A percentile compares a stretch with the other conserved stretches of the same genome.
Conservation (phyloP, 139 green algal species). For the Picochlorum costavermella region DNA sequence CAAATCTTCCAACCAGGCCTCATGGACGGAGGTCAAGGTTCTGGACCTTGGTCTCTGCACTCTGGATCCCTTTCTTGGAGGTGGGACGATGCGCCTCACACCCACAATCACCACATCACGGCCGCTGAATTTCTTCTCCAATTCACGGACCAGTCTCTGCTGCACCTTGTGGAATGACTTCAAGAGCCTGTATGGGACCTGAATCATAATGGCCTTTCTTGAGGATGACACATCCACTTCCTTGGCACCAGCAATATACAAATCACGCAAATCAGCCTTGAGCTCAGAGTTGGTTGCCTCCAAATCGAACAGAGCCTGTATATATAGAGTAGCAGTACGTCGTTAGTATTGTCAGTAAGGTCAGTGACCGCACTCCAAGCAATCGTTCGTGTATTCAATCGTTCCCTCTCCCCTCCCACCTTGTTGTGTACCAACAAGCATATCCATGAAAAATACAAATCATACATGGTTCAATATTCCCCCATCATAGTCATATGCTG, state of each 20-base stretch:
- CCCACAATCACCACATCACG: conserved; percentile 97
- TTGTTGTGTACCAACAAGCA: too few species aligned
- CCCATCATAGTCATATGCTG: too few species aligned
- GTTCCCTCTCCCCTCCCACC: too few species aligned
- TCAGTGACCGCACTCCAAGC: too few species aligned
- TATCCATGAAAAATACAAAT: too few species aligned
- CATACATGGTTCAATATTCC: too few species aligned
- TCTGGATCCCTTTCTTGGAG: conserved; percentile 52
- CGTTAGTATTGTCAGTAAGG: too few species aligned
- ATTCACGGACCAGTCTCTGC: conserved; percentile 91
- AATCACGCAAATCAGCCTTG: conserved; percentile 92
- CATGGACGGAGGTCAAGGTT: conserved; percentile 93
- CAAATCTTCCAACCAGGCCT: conserved; percentile 88
- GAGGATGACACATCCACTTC: conserved; percentile 81
- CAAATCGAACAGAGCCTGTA: conserved; percentile 97
- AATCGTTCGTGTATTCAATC: too few species aligned
- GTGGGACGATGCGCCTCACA: conserved; percentile 87
- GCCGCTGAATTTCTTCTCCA: conserved; percentile 99
- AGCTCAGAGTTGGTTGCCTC: conserved; percentile 98
- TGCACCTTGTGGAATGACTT: conserved; percentile 99
- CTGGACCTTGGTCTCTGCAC: conserved; percentile 71
- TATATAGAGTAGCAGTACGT: too few species aligned
- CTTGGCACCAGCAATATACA: conserved; percentile 93
- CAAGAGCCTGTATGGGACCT: conserved; percentile 93
- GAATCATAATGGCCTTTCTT: conserved; percentile 95